A percentile compares a stretch with the other conserved stretches of the same genome.
Conservation (phyloP, 345 rosid species). For the Aquilaria yunnanensis region DNA sequence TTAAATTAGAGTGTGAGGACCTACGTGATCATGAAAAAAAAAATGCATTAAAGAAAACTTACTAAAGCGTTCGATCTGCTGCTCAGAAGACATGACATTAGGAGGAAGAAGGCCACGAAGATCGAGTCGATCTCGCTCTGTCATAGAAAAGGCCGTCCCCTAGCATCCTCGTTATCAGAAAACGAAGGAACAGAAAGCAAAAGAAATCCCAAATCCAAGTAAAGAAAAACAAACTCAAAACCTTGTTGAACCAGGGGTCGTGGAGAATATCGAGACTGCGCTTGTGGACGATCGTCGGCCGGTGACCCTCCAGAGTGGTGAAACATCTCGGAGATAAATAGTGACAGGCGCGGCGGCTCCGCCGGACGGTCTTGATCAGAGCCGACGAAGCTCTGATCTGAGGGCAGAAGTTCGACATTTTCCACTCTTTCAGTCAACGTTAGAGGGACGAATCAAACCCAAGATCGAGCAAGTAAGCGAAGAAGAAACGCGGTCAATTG, state of each 20-base stretch:
- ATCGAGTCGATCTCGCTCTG: slow-evolving; percentile 93
- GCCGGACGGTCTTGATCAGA: slow-evolving; percentile 40
- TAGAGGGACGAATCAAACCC: neutral
- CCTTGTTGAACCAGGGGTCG: slow-evolving; percentile 99
- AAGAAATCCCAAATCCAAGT: too few species aligned
- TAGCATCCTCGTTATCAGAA: slow-evolving; percentile 6
- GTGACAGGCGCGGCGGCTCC: slow-evolving; percentile 8
- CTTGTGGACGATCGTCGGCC: slow-evolving; percentile 90
- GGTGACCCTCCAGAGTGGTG: slow-evolving; percentile 83
- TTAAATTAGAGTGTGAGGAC: neutral
- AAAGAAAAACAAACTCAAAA: slow-evolving; percentile 2
- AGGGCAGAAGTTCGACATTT: slow-evolving; percentile 21
- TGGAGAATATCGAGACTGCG: slow-evolving; percentile 96
- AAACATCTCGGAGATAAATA: slow-evolving; percentile 32
- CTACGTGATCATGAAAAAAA: neutral
- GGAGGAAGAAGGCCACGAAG: slow-evolving; percentile 98
- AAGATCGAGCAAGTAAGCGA: neutral
- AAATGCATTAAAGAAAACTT: slow-evolving; percentile 17
- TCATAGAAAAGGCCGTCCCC: slow-evolving; percentile 97
- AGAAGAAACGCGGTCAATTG: neutral
- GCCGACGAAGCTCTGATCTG: slow-evolving; percentile 48
- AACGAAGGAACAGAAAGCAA: neutral
- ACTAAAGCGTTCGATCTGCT: slow-evolving; percentile 94
- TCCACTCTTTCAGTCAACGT: neutral
- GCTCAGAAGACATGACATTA: slow-evolving; percentile 71